Evolutionary conservation across 2,329 filamentous ascomycete species (phyloP).

Genomic region (Xylariaceae sp.): DNA sequence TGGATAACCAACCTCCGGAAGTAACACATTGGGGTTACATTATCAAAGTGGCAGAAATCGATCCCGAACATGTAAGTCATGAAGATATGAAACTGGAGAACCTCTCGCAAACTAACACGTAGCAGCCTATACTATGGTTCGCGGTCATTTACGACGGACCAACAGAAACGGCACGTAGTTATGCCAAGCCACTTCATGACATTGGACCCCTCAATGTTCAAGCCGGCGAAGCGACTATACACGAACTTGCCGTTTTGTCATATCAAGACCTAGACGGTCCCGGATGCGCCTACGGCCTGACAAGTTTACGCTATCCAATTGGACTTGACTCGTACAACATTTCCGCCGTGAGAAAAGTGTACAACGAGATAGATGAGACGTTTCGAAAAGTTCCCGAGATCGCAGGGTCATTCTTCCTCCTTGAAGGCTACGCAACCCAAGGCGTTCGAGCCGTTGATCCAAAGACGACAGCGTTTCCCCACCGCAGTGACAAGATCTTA

Average conservation of each 20-base stretch:
- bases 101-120: too few species aligned
- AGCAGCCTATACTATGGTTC: conserved; percentile 21
- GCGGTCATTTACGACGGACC: conserved; percentile 22
- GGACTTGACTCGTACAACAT: conserved; percentile 16
- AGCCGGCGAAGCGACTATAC: conserved; percentile 11
- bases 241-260: conserved; percentile 16
- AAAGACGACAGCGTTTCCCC: conserved; percentile 17
- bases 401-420: conserved; percentile 20
- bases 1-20: conserved; percentile 14
- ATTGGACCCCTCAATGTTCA: conserved; percentile 13
- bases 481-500: conserved; percentile 18
- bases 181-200: conserved; percentile 18
- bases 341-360: conserved; percentile 16
- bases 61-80: conserved; percentile 14
- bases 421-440: conserved; percentile 22
- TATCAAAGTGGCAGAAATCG: conserved; percentile 11
- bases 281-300: conserved; percentile 18
- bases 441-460: conserved; percentile 17
- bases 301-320: conserved; percentile 19
- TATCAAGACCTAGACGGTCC: conserved; percentile 15
- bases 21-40: conserved; percentile 15
- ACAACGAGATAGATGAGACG: conserved; percentile 17
- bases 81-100: neutral
- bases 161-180: conserved; percentile 4
- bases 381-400: conserved; percentile 14